These are phyloP conservation scores for Passiflora organensis DNA, from an alignment of 345 rosid genomes.

Conservation along the genomic window DNA sequence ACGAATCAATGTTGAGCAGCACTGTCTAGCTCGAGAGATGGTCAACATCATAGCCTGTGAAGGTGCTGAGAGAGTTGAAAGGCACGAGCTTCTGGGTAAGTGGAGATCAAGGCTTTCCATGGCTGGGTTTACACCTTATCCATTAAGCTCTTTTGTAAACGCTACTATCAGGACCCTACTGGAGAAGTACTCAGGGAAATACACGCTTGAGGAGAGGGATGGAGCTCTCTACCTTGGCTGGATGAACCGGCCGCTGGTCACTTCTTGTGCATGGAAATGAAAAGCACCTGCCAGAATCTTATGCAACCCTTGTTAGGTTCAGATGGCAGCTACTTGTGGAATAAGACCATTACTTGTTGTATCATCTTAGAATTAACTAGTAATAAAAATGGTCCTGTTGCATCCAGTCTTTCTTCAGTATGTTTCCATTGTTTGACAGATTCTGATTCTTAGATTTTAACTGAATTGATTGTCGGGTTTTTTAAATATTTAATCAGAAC, in stretches of 20 bases:
- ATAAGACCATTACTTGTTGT: background rate
- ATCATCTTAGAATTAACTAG: background rate
- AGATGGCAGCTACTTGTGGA: constrained; percentile 6
- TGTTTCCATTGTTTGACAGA: too few species aligned
- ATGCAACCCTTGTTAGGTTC: background rate
- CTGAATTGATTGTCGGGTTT: too few species aligned
- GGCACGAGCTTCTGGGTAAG: constrained; percentile 76
- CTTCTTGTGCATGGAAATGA: constrained; percentile 89
- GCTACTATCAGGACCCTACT: constrained; percentile 64
- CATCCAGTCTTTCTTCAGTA: too few species aligned
- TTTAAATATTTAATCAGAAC: too few species aligned
- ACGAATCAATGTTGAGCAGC: constrained; percentile 83
- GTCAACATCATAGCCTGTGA: constrained; percentile 93
- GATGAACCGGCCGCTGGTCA: constrained; percentile 62
- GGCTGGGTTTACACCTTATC: constrained; percentile 85
- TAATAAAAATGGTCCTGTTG: background rate
- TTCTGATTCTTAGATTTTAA: too few species aligned
- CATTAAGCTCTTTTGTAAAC: constrained; percentile 65
- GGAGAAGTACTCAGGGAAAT: constrained; percentile 53
- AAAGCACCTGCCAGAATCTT: background rate
- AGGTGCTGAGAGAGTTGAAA: constrained; percentile 85
- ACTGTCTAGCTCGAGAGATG: constrained; percentile 88
- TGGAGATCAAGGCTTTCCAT: constrained; percentile 78
- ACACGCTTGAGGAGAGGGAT: constrained; percentile 72
- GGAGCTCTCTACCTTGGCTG: constrained; percentile 83